phyloP scores from a whole-genome alignment of 805 yeast species.

The Candida ipomoeae region DNA sequence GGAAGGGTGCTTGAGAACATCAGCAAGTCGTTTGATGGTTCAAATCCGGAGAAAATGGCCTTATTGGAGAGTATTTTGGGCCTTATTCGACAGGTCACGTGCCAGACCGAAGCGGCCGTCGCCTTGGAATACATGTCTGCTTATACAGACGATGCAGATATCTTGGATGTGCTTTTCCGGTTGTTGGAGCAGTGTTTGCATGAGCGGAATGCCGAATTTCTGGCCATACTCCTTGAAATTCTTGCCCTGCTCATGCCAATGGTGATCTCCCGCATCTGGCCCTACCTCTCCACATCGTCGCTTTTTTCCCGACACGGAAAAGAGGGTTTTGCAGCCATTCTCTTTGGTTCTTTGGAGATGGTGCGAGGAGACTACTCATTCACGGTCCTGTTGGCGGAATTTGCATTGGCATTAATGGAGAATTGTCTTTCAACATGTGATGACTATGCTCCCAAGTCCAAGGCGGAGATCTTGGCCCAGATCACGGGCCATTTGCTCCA shows the following conservation, averaged over 20 bases:
- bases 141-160: conserved; percentile 53
- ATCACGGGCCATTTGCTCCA: conserved; percentile 55
- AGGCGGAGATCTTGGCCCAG: conserved; percentile 52
- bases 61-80: conserved; percentile 41
- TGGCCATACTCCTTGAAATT: conserved; percentile 46
- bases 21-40: conserved; percentile 34
- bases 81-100: conserved; percentile 45
- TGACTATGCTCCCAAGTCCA: conserved; percentile 29
- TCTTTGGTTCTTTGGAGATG: conserved; percentile 70
- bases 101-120: conserved; percentile 22
- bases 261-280: conserved; percentile 72
- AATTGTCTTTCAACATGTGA: conserved; percentile 44
- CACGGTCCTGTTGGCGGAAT: conserved; percentile 54
- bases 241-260: conserved; percentile 45
- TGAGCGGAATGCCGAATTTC: conserved; percentile 44
- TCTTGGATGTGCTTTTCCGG: conserved; percentile 57
- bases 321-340: conserved; percentile 58
- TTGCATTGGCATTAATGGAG: conserved; percentile 50
- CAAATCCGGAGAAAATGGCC: conserved; percentile 36
- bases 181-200: conserved; percentile 67
- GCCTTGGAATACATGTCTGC: conserved; percentile 41
- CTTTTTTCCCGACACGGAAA: conserved; percentile 56
- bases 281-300: conserved; percentile 63
- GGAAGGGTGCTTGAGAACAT: conserved; percentile 75
- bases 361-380: conserved; percentile 63